Percentiles rank a stretch among this genome's conserved stretches.
Conservation (phyloP, 129 eudicot genomes). For the Pittosporum tobira region DNA sequence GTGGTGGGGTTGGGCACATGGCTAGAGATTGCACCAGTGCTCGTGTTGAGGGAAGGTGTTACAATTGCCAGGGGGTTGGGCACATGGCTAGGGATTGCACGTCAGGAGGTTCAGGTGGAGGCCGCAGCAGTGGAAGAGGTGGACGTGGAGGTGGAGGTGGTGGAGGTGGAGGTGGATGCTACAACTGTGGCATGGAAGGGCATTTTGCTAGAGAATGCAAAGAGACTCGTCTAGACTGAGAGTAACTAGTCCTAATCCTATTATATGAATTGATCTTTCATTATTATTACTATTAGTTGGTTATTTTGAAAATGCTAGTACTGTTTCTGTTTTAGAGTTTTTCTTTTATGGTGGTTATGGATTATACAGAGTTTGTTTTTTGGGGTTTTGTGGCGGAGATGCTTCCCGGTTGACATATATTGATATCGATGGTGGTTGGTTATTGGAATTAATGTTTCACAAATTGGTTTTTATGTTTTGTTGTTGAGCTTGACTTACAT, state of each 20-base stretch:
- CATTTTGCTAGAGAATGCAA: constrained; percentile 35
- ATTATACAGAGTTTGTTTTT: too few species aligned
- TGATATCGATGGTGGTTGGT: too few species aligned
- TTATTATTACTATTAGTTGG: too few species aligned
- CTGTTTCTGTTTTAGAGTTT: too few species aligned
- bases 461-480: too few species aligned
- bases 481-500: too few species aligned
- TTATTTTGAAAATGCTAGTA: too few species aligned
- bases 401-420: too few species aligned
- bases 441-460: too few species aligned
- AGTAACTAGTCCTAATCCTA: neutral
- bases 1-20: constrained; percentile 44
- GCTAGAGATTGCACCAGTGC: constrained; percentile 37
- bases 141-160: neutral
- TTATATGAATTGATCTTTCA: too few species aligned
- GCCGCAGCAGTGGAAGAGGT: constrained; percentile 1
- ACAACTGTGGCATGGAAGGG: constrained; percentile 22
- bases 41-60: constrained; percentile 15
- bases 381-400: too few species aligned
- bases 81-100: constrained; percentile 37
- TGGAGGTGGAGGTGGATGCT: constrained; percentile 34
- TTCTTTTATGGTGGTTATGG: too few species aligned
- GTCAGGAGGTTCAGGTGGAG: constrained; percentile 16
- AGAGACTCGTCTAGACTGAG: constrained; percentile 9
- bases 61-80: constrained; percentile 23